These are phyloP conservation scores for Fusarium sp. DNA, from an alignment of 2,329 filamentous ascomycete genomes.

Conservation along the genomic window DNA sequence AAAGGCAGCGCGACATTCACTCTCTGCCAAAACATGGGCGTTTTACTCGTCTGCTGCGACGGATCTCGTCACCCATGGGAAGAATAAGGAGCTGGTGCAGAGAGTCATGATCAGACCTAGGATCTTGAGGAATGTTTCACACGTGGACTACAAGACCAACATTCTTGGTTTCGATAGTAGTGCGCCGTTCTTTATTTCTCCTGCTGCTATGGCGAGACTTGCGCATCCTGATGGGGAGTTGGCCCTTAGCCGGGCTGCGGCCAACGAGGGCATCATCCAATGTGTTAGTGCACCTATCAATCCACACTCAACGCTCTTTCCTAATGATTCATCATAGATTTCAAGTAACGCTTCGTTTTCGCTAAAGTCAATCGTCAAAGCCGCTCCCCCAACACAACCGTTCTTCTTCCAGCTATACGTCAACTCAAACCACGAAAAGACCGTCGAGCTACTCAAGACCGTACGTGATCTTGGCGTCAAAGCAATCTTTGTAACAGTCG, in stretches of 20 bases:
- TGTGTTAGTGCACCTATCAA: constrained; percentile 14
- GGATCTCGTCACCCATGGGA: constrained; percentile 64
- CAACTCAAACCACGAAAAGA: constrained; percentile 61
- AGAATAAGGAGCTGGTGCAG: constrained; percentile 65
- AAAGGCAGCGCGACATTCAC: constrained; percentile 61
- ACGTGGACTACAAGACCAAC: constrained; percentile 59
- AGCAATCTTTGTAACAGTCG: constrained; percentile 62
- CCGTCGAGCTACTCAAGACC: constrained; percentile 55
- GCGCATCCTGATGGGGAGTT: constrained; percentile 72
- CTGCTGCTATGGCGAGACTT: constrained; percentile 71
- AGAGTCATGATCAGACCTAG: constrained; percentile 69
- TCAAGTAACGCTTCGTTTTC: constrained; percentile 42
- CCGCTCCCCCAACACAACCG: constrained; percentile 24
- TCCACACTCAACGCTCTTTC: accelerated
- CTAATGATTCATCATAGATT: constrained; percentile 24
- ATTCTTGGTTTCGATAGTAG: constrained; percentile 64
- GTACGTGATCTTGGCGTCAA: constrained; percentile 59
- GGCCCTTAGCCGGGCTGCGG: constrained; percentile 39
- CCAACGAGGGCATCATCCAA: constrained; percentile 41
- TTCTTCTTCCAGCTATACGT: constrained; percentile 61
- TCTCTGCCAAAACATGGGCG: constrained; percentile 72
- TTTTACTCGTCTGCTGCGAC: constrained; percentile 75
- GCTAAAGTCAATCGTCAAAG: constrained; percentile 38
- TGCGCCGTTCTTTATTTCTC: constrained; percentile 71
- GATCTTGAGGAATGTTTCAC: constrained; percentile 65